Evolutionary conservation across 2,329 filamentous ascomycete species (phyloP), one percentile per base, ranked within the genome.

Genomic region (Paraphaeosphaeria sporulosa): DNA sequence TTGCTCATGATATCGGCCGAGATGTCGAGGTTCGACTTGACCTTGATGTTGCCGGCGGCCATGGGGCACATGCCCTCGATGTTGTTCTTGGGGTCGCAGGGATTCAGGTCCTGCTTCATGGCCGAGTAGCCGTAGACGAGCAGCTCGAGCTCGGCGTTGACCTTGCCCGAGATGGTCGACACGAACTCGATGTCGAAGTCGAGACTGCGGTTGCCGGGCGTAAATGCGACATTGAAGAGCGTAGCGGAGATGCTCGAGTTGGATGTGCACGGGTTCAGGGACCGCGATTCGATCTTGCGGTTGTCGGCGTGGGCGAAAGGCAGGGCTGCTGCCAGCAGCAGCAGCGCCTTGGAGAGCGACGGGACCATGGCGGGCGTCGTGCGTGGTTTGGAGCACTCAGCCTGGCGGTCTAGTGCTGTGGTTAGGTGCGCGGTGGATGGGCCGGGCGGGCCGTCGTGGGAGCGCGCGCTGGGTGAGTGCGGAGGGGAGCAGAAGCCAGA

Each of bases 191-290:
- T 88, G 72, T 93, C 86, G 77, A 96, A 87, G 56, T 84, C 82
- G 55, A 94, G 84, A 34, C 88, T 89, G 69, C 85, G 85, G 80
- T 96, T 96, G 75, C 85, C 82, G 34, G 91, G 90, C 1, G 89
- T 92, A 79, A 92, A 92, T 65, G 87, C 82, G 77, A 97, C 90
- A 69, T 96, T 90, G 86, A 97, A 97, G 60, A 95, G 85, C 69
- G 90, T 93, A 70, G 94, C 93, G 4, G 91, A 91, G 89, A 97
- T 96, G 73, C 89, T 89, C 30, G 91, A 94, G 79, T 94, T 90
- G 60, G 88, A 83, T 84, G 94, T 91, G 80, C 94, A 97, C 49
- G 90, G 86, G 78, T 92, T 93, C 68, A 97, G 86, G 27, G 94
- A 96, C 74, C 86, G 91, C 58, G 94, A 95, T 70, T 89, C 84